Base-by-base conservation (phyloP, 495 filamentous ascomycete genomes). In the Lasiosphaeria miniovina region DNA sequence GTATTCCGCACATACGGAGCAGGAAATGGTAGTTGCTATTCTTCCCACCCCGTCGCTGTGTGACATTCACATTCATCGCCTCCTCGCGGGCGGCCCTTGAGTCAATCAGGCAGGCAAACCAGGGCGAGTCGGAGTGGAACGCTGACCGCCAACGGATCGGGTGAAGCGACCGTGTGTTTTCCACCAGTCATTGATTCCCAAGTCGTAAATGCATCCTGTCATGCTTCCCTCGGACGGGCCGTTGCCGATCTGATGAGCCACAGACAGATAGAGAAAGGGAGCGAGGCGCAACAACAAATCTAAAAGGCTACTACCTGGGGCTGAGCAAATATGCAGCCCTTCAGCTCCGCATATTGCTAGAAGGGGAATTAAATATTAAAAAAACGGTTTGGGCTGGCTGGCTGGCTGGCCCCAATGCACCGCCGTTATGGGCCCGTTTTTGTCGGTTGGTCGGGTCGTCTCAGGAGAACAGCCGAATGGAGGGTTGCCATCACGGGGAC, bases 251-350 rank as follows among this genome's bases (percentile, higher is more conserved):
- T 11, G 43, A 41, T 46, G 12, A 51, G 49, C 49, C 49, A 51
- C 49, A 51, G 12, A 46, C 43, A 46, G 41, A n/a, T 45, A 45
- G 41, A 45, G 38, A 41, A 41, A 24, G 24, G 2, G 24, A 24
- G 24, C 24, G 24, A 24, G 24, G 24, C 24, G 24, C 24, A 24
- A 24, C 24, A 24, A 24, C 24, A 24, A 24, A 24, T 24, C 24
- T 1, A 24, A 24, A 24, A 24, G 24, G 24, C 24, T 24, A 24
- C 24, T 41, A 35, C 17, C 3, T 51, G 49, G 49, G 49, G 49
- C 49, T 51, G 49, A 51, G 49, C 49, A 6, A 46, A 35, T n/a
- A n/a, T 51, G 32, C 49, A 51, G 49, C 49, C 49, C 49, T 51
- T 51, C 49, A 51, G 49, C 49, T 51, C 49, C 17, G 32, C 32